These are phyloP conservation scores for Chrysanthemum lavandulifolium DNA, from an alignment of 129 eudicot species.

Conservation along the genomic window DNA sequence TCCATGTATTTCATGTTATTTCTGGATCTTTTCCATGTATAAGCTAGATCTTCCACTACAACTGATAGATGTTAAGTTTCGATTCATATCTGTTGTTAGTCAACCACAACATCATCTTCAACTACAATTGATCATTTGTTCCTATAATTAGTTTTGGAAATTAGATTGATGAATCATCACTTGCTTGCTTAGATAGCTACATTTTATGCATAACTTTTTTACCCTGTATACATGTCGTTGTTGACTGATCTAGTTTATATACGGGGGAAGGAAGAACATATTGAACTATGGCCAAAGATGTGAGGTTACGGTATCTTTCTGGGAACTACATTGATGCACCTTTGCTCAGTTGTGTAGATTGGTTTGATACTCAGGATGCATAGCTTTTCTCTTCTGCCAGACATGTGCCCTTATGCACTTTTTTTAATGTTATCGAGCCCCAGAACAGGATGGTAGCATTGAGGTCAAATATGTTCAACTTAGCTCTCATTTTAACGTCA, in stretches of 20 bases:
- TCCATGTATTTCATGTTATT: neutral
- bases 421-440: neutral
- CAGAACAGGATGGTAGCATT: neutral
- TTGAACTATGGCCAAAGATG: neutral
- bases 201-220: neutral
- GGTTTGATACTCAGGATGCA: too few relatives aligned
- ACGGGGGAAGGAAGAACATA: neutral
- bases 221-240: neutral
- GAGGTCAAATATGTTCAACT: too few relatives aligned
- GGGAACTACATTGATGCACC: neutral
- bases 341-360: neutral
- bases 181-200: neutral
- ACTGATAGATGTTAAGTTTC: too few relatives aligned
- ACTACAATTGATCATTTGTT: neutral
- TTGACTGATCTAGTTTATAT: neutral
- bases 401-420: neutral
- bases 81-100: neutral
- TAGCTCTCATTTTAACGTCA: too few relatives aligned
- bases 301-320: neutral
- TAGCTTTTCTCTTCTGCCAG: too few relatives aligned
- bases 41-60: neutral
- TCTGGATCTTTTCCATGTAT: neutral
- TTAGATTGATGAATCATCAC: neutral
- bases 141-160: neutral
- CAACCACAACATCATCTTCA: neutral